Base-by-base conservation (phyloP, 345 rosid species). In the Syzygium aromaticum region DNA sequence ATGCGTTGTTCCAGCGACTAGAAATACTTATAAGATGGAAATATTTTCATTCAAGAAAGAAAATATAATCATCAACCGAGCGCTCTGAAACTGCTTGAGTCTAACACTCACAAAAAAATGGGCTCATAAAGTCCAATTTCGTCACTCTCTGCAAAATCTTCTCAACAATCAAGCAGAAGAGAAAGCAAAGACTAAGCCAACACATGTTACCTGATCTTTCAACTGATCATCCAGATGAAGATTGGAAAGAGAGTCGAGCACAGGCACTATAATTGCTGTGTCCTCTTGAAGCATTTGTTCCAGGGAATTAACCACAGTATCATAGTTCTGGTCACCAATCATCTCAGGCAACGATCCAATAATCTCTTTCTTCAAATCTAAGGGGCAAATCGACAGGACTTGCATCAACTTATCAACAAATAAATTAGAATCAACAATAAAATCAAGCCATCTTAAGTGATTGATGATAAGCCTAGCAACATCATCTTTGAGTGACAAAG, bases 291-390 rank as follows among this genome's bases (percentile, higher is more conserved):
- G 96, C 96, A 96, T 91, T 85, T 94, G 91, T 86, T 94, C 96
- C 4, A 96, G 93, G 85, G 95, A 94, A 89, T 93, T 94, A 73
- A 96, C 90, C 85, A 96, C 93, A 84, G 86, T 84, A 52, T 85
- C 91, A 86, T 89, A 90, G 87, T 91, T 93, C 33, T 91, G 94
- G 90, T 94, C 97, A 22, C 95, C 96, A 12, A 96, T 92, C 80
- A 96, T 94, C 93, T 96, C 98, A 22, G 98, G 98, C 90, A 96
- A 92, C 3, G 98, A 96, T 77, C 98, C 98, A 77, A 95, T 93
- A 21, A 96, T 94, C 93, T 96, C 98, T 77, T 93, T 94, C 93
- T 94, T 96, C 85, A 94, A 93, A 77, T 93, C 92, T 52, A 89
- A 49, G 49, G 98, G 98, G 84, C 93, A 94, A 84, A 96, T 91